Evolutionary conservation across 441 rosid genomes (phyloP).

Genomic region (Aleurites moluccanus): DNA sequence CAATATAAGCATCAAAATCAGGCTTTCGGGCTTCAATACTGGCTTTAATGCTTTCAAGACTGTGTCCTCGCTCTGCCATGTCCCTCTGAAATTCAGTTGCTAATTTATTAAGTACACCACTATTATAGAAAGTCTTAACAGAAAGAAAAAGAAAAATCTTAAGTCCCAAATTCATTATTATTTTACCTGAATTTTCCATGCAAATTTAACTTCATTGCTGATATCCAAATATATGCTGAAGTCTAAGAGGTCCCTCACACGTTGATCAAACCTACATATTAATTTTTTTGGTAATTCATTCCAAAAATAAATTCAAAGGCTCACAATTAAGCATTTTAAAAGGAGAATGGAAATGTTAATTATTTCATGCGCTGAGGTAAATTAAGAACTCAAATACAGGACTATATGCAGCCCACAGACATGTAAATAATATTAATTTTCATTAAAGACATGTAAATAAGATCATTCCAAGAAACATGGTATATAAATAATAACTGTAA

Average conservation of each 20-base stretch:
- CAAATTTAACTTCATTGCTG: slow-evolving; percentile 94
- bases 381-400: too few relatives aligned
- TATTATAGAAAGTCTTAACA: background rate
- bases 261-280: slow-evolving; percentile 66
- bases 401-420: too few relatives aligned
- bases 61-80: slow-evolving; percentile 98
- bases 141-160: too few relatives aligned
- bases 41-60: slow-evolving; percentile 93
- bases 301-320: too few relatives aligned
- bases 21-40: slow-evolving; percentile 95
- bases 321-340: too few relatives aligned
- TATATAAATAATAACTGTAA: too few relatives aligned
- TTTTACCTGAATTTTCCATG: slow-evolving; percentile 98
- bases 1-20: slow-evolving; percentile 90
- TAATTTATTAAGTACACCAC: background rate
- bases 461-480: too few relatives aligned
- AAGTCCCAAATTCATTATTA: background rate
- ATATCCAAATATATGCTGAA: slow-evolving; percentile 97
- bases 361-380: too few relatives aligned
- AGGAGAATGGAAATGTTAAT: too few relatives aligned
- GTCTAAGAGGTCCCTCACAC: slow-evolving; percentile 88
- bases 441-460: too few relatives aligned
- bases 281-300: too few relatives aligned
- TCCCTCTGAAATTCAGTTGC: slow-evolving; percentile 59
- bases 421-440: too few relatives aligned